Evolutionary conservation across 2,329 filamentous ascomycete genomes (phyloP), one percentile per base, ranked within the genome.

Genomic region (Parastagonospora avenae): DNA sequence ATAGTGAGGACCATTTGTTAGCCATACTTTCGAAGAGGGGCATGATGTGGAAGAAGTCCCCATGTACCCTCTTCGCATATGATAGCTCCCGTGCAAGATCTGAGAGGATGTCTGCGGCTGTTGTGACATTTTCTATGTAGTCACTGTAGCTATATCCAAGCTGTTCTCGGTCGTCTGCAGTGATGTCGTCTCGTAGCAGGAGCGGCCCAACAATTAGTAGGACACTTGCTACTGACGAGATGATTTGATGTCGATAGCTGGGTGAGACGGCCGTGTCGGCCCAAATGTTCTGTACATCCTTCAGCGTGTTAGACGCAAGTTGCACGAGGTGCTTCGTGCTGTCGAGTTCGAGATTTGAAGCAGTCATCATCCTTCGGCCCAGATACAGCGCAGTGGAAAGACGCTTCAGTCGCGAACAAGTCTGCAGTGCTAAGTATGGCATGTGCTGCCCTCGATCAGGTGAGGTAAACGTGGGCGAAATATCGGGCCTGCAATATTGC

Each of bases 171-270:
- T 49, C 54, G 8, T 24, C 19, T 24, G 59, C 32, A 15, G 32
- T 29, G 8, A 28, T 29, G 1, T 56, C 45, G 15, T 64, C 44
- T 14, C 60, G 55, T 4, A 66, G 39, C 4, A 67, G 48, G 1
- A 69, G 50, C 2, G 59, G 56, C 15, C 52, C 53, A 4, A 70
- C 45, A 14, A 57, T 42, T 2, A 69, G 59, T 1, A 71, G 52
- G 11, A 60, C 57, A 27, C 52, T 43, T 6, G 54, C 52, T 1
- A 70, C 47, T 1, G 63, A 54, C 6, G 54, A 53, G 8, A 54
- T 52, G 39, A 67, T 54, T 30, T 57, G 41, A 37, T 59, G 58
- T 4, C 63, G 59, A 32, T 61, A 53, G 2, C 56, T 58, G 16
- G 46, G 50, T 2, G 57, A 37, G 2, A 41, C 27, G 19, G 50